phyloP scores from a whole-genome alignment of 495 filamentous ascomycete genomes.

The Evernia prunastri region DNA sequence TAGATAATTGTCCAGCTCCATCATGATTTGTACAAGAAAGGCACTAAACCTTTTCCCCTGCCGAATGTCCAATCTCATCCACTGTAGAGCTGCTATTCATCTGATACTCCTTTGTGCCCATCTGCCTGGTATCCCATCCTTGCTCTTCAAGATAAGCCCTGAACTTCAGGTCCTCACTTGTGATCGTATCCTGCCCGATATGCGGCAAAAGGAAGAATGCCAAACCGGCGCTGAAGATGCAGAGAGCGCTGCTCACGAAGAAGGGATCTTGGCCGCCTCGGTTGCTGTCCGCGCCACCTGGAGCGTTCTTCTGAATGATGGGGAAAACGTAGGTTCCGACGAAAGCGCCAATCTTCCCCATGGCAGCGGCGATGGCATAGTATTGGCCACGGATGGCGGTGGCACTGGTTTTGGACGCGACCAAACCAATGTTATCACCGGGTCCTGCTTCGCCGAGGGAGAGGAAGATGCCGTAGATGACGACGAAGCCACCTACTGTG shows the following conservation, averaged over 20 bases:
- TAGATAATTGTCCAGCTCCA: neutral
- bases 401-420: constrained; percentile 80
- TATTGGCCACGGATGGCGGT: constrained; percentile 86
- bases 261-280: constrained; percentile 73
- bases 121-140: constrained; percentile 63
- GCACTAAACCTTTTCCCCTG: constrained; percentile 1
- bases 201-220: constrained; percentile 55
- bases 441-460: constrained; percentile 80
- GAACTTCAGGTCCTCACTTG: constrained; percentile 63
- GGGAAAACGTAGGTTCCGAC: constrained; percentile 82
- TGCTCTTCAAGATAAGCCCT: constrained; percentile 57
- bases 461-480: constrained; percentile 73
- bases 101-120: constrained; percentile 45
- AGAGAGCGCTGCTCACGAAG: constrained; percentile 61
- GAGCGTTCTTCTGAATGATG: constrained; percentile 58
- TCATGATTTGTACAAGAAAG: neutral
- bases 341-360: constrained; percentile 85
- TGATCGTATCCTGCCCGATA: constrained; percentile 69
- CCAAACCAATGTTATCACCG: constrained; percentile 83
- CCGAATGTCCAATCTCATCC: constrained; percentile 11
- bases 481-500: constrained; percentile 69
- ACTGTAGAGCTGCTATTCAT: constrained; percentile 19
- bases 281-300: constrained; percentile 44
- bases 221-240: constrained; percentile 55
- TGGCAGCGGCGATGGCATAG: constrained; percentile 80